A percentile compares a stretch with the other conserved stretches of the same genome.
These are phyloP conservation scores for Dysphania ambrosioides DNA, from an alignment of 148 eudicot genomes.

Conservation along the genomic window DNA sequence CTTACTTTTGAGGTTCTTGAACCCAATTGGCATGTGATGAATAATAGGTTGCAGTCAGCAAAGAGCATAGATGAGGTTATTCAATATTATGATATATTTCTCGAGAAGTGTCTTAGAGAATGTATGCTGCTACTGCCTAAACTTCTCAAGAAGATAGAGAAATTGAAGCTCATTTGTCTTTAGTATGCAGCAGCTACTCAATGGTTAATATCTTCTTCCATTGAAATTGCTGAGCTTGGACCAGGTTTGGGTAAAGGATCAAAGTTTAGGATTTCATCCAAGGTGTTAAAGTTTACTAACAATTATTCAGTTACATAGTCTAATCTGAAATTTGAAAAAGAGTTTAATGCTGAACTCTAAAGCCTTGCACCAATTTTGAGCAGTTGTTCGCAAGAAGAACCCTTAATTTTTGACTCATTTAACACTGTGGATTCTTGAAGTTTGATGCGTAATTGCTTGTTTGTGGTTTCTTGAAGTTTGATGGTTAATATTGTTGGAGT, in stretches of 20 bases:
- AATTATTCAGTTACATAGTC: slow-evolving; percentile 53
- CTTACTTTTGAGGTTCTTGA: slow-evolving; percentile 98
- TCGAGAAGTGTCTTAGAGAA: slow-evolving; percentile 89
- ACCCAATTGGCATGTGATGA: slow-evolving; percentile 97
- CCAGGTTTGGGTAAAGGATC: slow-evolving; percentile 36
- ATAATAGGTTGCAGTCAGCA: slow-evolving; percentile 75
- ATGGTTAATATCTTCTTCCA: slow-evolving; percentile 69
- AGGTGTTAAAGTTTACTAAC: slow-evolving; percentile 46
- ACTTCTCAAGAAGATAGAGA: slow-evolving; percentile 91
- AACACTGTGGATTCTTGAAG: slow-evolving; percentile 86
- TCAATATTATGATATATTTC: slow-evolving; percentile 75
- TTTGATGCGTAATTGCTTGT: no score
- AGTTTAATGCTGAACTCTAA: slow-evolving; percentile 77
- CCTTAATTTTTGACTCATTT: slow-evolving; percentile 86
- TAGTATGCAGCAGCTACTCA: slow-evolving; percentile 84
- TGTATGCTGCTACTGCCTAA: slow-evolving; percentile 94
- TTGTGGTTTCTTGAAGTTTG: no score
- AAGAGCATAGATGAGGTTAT: slow-evolving; percentile 97
- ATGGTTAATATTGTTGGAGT: no score
- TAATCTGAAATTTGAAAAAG: slow-evolving; percentile 80
- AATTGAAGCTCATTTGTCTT: slow-evolving; percentile 72
- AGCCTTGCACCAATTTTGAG: slow-evolving; percentile 81
- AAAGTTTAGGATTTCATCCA: slow-evolving; percentile 42
- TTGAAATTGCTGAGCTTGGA: slow-evolving; percentile 39
- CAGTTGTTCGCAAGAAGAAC: slow-evolving; percentile 77